These are phyloP conservation scores for Candida sithepensis DNA, from an alignment of 805 yeast species.

Conservation along the genomic window DNA sequence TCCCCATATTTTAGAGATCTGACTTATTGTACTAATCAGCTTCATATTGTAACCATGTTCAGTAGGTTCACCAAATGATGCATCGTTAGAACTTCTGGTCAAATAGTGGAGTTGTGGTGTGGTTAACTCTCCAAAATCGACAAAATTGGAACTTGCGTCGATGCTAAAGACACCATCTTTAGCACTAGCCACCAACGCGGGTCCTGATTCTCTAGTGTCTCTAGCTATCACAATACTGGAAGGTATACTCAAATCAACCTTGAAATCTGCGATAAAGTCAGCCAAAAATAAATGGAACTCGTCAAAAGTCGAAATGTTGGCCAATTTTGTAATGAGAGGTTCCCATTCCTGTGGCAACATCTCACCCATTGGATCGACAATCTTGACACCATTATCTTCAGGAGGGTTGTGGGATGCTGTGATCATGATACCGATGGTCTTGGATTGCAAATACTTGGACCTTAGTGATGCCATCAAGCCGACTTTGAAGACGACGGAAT, in stretches of 20 bases:
- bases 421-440: slow-evolving; percentile 90
- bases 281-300: slow-evolving; percentile 39
- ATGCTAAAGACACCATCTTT: slow-evolving; percentile 56
- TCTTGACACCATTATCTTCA: slow-evolving; percentile 83
- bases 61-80: slow-evolving; percentile 53
- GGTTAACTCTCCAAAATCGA: slow-evolving; percentile 69
- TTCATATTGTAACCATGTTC: slow-evolving; percentile 71
- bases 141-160: slow-evolving; percentile 42
- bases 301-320: slow-evolving; percentile 56
- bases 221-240: slow-evolving; percentile 67
- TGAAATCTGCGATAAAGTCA: slow-evolving; percentile 37
- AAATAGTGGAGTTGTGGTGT: slow-evolving; percentile 94
- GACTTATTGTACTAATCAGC: slow-evolving; percentile 49
- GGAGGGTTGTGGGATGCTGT: slow-evolving; percentile 97
- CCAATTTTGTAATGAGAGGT: slow-evolving; percentile 68
- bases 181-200: slow-evolving; percentile 53
- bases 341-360: slow-evolving; percentile 90
- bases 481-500: slow-evolving; percentile 78
- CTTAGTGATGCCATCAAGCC: slow-evolving; percentile 82
- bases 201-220: slow-evolving; percentile 88
- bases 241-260: slow-evolving; percentile 42
- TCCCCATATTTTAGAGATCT: slow-evolving; percentile 34
- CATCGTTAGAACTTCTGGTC: slow-evolving; percentile 69
- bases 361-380: slow-evolving; percentile 91
- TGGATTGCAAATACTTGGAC: slow-evolving; percentile 64